Evolutionary conservation across 805 yeast species (phyloP), one percentile per base, ranked within the genome.

Genomic region (Lipomyces oligophaga): DNA sequence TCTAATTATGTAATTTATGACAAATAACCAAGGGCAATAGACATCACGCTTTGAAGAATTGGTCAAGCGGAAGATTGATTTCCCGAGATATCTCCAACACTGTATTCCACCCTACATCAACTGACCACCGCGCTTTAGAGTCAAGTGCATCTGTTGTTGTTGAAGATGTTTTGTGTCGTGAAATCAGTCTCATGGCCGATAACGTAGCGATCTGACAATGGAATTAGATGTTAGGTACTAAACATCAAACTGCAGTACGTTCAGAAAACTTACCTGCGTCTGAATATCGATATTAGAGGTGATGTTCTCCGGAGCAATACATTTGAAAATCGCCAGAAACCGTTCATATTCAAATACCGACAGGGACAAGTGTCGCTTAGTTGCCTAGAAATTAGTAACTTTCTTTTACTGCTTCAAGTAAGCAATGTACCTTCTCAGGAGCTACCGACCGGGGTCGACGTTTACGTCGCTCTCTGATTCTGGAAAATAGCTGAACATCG

Each of bases 281-380:
- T 45, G 63, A 44, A 45, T 58, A 59, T 30, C 61, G 47, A 27
- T 61, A 50, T 33, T 27, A 13, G 43, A 43, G 7, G 32, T 62
- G 10, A 60, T 72, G 60, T 55, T 64, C 21, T 57, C 72, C 19
- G 71, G 75, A 59, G 77, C 78, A 11, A 88, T 78, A 0, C 94
- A 81, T 34, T 83, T 82, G 30, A 84, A 70, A 20, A 89, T 85
- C 0, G 96, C 95, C 48, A 85, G 66, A 61, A 86, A 60, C 47
- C 97, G 72, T 62, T 89, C 96, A 37, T 87, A 62, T 28, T 81
- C 85, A 63, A 88, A 88, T 26, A 78, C 67, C 24, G 81, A 78
- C 0, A 95, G 84, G n/a, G 81, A 78, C 34, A 84, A 66, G 48
- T 81, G 71, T 30, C 85, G 71, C 2, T 81, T 73, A 42, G 80